Conservation (phyloP, 805 yeast species). For the Saccharomycopsis sp. region DNA sequence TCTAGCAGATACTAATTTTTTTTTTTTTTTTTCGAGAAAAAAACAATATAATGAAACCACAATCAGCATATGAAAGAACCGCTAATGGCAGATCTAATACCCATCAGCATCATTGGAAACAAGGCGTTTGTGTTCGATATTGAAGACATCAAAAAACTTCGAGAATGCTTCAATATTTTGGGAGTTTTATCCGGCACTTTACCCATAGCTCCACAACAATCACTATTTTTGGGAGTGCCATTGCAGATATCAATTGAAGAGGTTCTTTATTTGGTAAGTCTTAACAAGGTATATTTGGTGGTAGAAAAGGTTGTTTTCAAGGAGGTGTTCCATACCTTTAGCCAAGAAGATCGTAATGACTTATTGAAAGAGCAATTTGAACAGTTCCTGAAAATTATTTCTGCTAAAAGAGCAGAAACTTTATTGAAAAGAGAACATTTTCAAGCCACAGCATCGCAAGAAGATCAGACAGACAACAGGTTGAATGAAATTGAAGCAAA, state of each 20-base stretch:
- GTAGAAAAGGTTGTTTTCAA: constrained; percentile 31
- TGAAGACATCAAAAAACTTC: constrained; percentile 41
- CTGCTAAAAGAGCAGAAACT: constrained; percentile 20
- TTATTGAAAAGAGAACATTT: neutral
- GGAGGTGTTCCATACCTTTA: constrained; percentile 16
- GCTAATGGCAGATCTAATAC: too few species aligned
- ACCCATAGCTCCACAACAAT: constrained; percentile 89
- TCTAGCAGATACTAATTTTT: constrained; percentile 2
- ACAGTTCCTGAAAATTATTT: constrained; percentile 19
- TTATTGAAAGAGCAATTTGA: constrained; percentile 15
- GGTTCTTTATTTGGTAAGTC: constrained; percentile 50
- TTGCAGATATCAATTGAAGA: constrained; percentile 68
- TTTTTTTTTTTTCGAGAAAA: too few species aligned
- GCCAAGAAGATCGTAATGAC: constrained; percentile 16
- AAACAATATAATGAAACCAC: neutral
- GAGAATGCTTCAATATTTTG: constrained; percentile 50
- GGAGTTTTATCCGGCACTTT: constrained; percentile 81
- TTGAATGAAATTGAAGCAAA: constrained; percentile 1
- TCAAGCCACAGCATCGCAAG: neutral
- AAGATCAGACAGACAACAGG: neutral
- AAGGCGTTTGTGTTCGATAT: constrained; percentile 48
- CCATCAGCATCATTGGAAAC: constrained; percentile 13
- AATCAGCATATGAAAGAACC: too few species aligned
- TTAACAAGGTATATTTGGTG: constrained; percentile 33
- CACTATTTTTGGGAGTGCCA: constrained; percentile 79